Conservation (phyloP, 495 filamentous ascomycete genomes). For the Aspergillus cavernicola region DNA sequence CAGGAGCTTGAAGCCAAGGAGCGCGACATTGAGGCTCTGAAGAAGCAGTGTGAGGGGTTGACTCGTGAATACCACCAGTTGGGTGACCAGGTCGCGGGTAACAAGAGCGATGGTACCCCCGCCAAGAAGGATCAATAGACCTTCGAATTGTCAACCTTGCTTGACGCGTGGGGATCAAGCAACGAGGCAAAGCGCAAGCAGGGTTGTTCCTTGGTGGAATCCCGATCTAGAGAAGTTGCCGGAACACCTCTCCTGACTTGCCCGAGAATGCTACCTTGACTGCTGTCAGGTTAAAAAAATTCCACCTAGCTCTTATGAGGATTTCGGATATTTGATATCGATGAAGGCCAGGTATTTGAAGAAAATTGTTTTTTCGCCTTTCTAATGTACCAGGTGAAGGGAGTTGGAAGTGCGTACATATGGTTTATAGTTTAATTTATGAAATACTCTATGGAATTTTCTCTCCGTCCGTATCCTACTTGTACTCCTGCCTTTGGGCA, state of each 20-base stretch:
- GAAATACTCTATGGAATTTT: too few relatives aligned
- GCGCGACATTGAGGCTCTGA: constrained; percentile 72
- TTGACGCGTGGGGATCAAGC: too few relatives aligned
- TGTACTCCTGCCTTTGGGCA: too few relatives aligned
- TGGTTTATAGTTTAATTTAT: too few relatives aligned
- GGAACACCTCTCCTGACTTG: background rate
- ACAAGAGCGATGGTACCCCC: constrained; percentile 45
- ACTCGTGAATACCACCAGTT: constrained; percentile 77
- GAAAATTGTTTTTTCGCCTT: background rate
- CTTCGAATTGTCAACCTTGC: background rate
- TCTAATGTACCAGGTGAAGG: background rate
- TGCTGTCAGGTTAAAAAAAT: background rate
- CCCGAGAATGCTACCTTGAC: background rate
- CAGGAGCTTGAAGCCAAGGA: constrained; percentile 70
- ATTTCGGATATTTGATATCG: background rate
- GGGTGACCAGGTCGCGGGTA: constrained; percentile 65
- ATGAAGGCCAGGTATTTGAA: background rate
- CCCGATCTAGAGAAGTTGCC: background rate
- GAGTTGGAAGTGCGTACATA: background rate
- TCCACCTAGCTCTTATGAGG: background rate
- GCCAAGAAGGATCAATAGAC: constrained; percentile 65
- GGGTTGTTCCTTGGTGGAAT: background rate
- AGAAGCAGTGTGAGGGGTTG: constrained; percentile 78
- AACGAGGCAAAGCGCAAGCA: too few relatives aligned
- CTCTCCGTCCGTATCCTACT: too few relatives aligned